phyloP scores from a whole-genome alignment of 129 eudicot species.

The Centaurea solstitialis region DNA sequence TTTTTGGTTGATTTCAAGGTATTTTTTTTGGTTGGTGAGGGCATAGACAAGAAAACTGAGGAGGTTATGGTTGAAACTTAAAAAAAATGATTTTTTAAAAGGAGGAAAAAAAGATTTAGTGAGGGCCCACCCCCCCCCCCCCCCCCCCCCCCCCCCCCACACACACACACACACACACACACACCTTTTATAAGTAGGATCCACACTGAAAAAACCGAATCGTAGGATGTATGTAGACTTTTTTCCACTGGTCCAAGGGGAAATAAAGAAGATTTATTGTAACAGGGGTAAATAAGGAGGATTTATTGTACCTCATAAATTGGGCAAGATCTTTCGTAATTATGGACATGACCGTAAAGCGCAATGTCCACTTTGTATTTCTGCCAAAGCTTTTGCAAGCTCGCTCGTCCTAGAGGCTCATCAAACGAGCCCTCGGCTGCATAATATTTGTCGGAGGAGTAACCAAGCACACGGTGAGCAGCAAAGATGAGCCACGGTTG shows the following conservation, averaged over 20 bases:
- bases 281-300: not conserved
- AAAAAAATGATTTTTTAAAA: too few relatives aligned
- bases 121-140: too few relatives aligned
- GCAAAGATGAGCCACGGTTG: slow-evolving; percentile 86
- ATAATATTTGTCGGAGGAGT: slow-evolving; percentile 57
- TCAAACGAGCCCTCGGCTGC: slow-evolving; percentile 66
- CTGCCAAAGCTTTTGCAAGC: slow-evolving; percentile 83
- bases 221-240: not conserved
- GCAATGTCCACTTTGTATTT: slow-evolving; percentile 76
- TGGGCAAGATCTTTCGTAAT: slow-evolving; percentile 77
- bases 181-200: too few relatives aligned
- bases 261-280: too few relatives aligned
- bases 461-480: slow-evolving; percentile 75
- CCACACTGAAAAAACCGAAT: not conserved
- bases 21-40: too few relatives aligned
- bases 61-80: too few relatives aligned
- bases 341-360: slow-evolving; percentile 72
- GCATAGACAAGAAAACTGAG: too few relatives aligned
- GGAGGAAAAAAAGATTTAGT: too few relatives aligned
- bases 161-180: too few relatives aligned
- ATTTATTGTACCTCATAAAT: slow-evolving; percentile 55
- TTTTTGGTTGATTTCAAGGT: too few relatives aligned
- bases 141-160: too few relatives aligned
- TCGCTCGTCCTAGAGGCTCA: slow-evolving; percentile 75
- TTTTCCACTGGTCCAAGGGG: too few relatives aligned